phyloP scores from a whole-genome alignment of 2,329 filamentous ascomycete species.

The Grosmannia clavigera region DNA sequence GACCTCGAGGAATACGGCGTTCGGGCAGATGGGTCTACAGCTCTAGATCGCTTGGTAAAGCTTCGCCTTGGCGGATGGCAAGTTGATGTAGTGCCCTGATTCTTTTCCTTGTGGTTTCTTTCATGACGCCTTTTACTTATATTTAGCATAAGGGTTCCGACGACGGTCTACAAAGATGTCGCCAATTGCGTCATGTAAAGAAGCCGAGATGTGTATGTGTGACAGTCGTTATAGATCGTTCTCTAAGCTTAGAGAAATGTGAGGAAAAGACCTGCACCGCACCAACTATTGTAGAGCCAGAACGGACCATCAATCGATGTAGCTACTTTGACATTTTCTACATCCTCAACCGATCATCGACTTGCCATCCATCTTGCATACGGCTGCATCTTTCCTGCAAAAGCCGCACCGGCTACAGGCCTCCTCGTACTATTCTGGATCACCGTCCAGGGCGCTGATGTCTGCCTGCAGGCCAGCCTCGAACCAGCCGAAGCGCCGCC shows the following conservation, averaged over 20 bases:
- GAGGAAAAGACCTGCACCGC: no score
- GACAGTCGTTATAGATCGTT: no score
- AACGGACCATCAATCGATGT: not conserved
- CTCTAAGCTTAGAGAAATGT: no score
- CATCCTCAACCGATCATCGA: slow-evolving; percentile 4
- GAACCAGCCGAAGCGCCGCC: slow-evolving; percentile 38
- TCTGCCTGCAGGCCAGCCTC: slow-evolving; percentile 35
- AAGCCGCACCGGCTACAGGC: no score
- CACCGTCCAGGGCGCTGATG: slow-evolving; percentile 34
- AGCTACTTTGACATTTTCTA: not conserved
- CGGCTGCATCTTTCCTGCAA: slow-evolving; percentile 37
- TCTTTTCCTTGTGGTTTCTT: no score
- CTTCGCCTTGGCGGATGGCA: not conserved
- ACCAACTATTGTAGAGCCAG: not conserved
- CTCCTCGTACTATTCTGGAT: slow-evolving; percentile 29
- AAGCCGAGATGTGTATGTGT: no score
- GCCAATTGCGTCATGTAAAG: no score
- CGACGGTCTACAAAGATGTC: no score
- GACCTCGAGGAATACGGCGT: not conserved
- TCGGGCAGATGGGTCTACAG: not conserved
- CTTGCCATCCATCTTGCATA: slow-evolving; percentile 30
- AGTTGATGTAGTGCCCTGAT: not conserved
- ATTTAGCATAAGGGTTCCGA: no score
- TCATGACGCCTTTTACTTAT: no score
- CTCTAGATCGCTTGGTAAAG: not conserved